A percentile compares a stretch with the other conserved stretches of the same genome.
phyloP scores from a whole-genome alignment of 2,329 filamentous ascomycete genomes.

The Colletotrichum cordylinicola region DNA sequence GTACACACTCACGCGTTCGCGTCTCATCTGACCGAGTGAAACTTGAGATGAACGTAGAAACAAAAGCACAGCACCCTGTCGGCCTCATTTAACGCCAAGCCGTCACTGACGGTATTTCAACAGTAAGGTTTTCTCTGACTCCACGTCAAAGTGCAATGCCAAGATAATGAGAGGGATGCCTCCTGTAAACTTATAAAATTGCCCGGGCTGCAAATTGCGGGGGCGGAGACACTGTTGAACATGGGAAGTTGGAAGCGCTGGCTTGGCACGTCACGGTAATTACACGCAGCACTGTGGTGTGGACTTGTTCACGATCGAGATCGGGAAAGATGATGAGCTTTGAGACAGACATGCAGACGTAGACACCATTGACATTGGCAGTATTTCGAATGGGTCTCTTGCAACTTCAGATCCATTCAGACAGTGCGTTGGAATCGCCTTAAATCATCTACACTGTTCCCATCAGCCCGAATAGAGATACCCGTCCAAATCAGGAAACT shows the following conservation, averaged over 20 bases:
- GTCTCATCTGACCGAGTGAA: accelerated
- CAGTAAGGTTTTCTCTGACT: not conserved
- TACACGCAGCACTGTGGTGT: not conserved
- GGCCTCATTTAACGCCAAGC: not conserved
- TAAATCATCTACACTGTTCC: too few species aligned
- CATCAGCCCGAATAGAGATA: too few species aligned
- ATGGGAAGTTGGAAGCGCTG: conserved; percentile 6
- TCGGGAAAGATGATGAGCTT: too few species aligned
- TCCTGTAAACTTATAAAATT: not conserved
- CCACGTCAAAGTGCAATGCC: not conserved
- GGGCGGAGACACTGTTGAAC: not conserved
- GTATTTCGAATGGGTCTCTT: too few species aligned
- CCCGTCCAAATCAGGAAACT: too few species aligned
- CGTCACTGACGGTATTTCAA: accelerated
- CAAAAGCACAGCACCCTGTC: too few species aligned
- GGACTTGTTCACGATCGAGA: not conserved
- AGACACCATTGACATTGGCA: too few species aligned
- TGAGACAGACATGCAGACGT: too few species aligned
- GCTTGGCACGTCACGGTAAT: not conserved
- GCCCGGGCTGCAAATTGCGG: not conserved
- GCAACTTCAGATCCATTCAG: too few species aligned
- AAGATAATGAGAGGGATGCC: not conserved
- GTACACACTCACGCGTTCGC: not conserved
- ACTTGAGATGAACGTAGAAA: accelerated
- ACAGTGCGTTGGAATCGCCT: too few species aligned